A percentile compares a stretch with the other conserved stretches of the same genome.
These are phyloP conservation scores for Kwoniella sp. DNA, from an alignment of 768 basidiomycete species.

Conservation along the genomic window DNA sequence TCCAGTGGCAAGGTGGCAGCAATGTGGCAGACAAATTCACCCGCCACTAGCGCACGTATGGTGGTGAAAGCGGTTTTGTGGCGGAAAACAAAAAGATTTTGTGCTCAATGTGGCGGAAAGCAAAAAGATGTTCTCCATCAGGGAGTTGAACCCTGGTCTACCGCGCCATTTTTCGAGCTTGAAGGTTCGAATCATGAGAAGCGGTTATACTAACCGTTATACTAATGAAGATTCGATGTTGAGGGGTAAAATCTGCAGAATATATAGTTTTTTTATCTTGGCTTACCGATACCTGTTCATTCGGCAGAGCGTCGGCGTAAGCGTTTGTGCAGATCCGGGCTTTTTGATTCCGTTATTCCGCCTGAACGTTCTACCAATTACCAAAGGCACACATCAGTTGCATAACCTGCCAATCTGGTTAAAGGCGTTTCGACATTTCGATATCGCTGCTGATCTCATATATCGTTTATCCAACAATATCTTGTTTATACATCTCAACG, in stretches of 20 bases:
- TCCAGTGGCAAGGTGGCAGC: too few species aligned
- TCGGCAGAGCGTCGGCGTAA: neutral
- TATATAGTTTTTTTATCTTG: neutral
- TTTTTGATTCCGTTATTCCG: neutral
- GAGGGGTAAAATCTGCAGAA: neutral
- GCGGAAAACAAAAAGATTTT: constrained; percentile 1
- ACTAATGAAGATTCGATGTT: constrained; percentile 23
- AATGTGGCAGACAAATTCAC: too few species aligned
- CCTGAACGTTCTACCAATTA: constrained; percentile 17
- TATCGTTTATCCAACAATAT: neutral
- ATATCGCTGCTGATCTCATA: constrained; percentile 3
- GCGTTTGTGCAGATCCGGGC: neutral
- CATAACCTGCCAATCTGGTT: neutral
- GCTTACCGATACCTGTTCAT: too few species aligned
- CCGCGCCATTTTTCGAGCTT: constrained; percentile 5
- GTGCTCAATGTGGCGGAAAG: neutral
- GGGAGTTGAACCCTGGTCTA: constrained; percentile 31
- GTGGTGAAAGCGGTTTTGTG: too few species aligned
- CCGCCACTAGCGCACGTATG: too few species aligned
- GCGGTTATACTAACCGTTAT: constrained; percentile 34
- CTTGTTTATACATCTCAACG: neutral
- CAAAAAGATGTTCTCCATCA: constrained; percentile 20
- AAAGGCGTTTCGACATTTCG: constrained; percentile 2
- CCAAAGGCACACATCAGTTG: neutral
- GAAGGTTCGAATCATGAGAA: constrained; percentile 13